Conservation (phyloP, 2,329 filamentous ascomycete genomes). For the Diaporthe sp. region DNA sequence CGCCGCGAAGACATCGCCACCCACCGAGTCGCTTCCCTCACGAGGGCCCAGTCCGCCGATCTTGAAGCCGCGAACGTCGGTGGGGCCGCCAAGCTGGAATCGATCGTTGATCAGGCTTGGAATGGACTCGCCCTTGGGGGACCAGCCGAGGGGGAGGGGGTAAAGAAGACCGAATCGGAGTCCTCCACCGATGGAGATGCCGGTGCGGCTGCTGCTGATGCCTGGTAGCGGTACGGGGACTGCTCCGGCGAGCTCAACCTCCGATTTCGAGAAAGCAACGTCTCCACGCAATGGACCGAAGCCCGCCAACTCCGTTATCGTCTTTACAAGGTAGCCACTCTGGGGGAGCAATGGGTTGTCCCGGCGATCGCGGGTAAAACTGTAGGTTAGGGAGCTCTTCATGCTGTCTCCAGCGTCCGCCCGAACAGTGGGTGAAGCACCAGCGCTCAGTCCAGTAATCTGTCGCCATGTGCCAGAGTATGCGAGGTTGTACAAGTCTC, state of each 20-base stretch:
- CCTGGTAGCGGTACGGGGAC: constrained; percentile 81
- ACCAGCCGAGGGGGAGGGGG: constrained; percentile 78
- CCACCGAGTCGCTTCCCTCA: constrained; percentile 87
- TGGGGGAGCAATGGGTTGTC: constrained; percentile 90
- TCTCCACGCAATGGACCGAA: constrained; percentile 88
- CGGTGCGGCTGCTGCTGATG: constrained; percentile 73
- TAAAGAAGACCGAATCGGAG: constrained; percentile 87
- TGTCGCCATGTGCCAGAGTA: constrained; percentile 91
- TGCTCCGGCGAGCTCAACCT: constrained; percentile 84
- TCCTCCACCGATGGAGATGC: constrained; percentile 86
- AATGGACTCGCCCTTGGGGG: constrained; percentile 64
- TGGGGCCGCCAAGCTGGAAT: constrained; percentile 94
- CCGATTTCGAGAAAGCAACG: constrained; percentile 94
- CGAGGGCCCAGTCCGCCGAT: constrained; percentile 90
- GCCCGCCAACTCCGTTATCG: constrained; percentile 87
- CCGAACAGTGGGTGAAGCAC: constrained; percentile 85
- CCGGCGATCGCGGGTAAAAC: constrained; percentile 83
- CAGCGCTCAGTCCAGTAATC: constrained; percentile 81
- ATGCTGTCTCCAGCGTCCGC: constrained; percentile 90
- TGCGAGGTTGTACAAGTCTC: constrained; percentile 81
- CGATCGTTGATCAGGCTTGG: constrained; percentile 92
- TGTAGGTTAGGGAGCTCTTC: constrained; percentile 89
- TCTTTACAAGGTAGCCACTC: constrained; percentile 84
- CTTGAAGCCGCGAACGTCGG: constrained; percentile 94
- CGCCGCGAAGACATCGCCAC: constrained; percentile 92